phyloP scores from a whole-genome alignment of 2,329 filamentous ascomycete species.

The Trichothecium roseum region DNA sequence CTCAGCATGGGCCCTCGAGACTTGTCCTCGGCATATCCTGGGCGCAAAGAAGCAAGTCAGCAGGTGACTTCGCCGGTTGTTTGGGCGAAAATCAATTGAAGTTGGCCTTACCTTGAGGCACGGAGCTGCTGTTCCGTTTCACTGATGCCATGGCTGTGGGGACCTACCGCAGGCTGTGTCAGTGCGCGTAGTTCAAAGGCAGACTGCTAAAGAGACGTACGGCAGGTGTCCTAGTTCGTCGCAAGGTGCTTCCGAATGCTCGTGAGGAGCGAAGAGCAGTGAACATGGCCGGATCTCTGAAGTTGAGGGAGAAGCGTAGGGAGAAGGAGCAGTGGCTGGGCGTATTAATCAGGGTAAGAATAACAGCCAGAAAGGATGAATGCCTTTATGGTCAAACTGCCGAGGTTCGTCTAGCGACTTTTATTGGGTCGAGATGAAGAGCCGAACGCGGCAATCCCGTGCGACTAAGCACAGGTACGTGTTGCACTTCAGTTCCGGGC shows the following conservation, averaged over 20 bases:
- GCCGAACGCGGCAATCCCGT: too few species aligned
- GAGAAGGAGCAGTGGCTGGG: slow-evolving; percentile 1
- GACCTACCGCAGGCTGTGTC: slow-evolving; percentile 8
- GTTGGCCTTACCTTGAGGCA: slow-evolving; percentile 34
- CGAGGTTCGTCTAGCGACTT: not conserved
- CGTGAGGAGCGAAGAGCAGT: slow-evolving; percentile 18
- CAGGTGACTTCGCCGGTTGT: slow-evolving; percentile 4
- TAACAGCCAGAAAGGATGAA: not conserved
- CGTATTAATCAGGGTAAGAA: not conserved
- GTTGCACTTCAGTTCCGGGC: too few species aligned
- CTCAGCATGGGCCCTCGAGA: slow-evolving; percentile 73
- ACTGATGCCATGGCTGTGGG: slow-evolving; percentile 38
- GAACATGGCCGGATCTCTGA: slow-evolving; percentile 20
- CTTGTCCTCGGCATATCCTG: slow-evolving; percentile 71
- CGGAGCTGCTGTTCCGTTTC: slow-evolving; percentile 47
- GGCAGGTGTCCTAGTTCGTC: slow-evolving; percentile 16
- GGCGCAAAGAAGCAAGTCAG: slow-evolving; percentile 9
- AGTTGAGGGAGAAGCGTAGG: slow-evolving; percentile 5
- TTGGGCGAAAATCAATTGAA: not conserved
- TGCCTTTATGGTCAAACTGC: not conserved
- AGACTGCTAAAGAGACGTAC: slow-evolving; percentile 5
- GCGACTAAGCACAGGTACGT: too few species aligned
- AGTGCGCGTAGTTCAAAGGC: not conserved
- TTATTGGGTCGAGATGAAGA: too few species aligned
- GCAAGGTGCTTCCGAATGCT: slow-evolving; percentile 22